Evolutionary conservation across 495 filamentous ascomycete genomes (phyloP).

Genomic region (Mytilinidion resinicola): DNA sequence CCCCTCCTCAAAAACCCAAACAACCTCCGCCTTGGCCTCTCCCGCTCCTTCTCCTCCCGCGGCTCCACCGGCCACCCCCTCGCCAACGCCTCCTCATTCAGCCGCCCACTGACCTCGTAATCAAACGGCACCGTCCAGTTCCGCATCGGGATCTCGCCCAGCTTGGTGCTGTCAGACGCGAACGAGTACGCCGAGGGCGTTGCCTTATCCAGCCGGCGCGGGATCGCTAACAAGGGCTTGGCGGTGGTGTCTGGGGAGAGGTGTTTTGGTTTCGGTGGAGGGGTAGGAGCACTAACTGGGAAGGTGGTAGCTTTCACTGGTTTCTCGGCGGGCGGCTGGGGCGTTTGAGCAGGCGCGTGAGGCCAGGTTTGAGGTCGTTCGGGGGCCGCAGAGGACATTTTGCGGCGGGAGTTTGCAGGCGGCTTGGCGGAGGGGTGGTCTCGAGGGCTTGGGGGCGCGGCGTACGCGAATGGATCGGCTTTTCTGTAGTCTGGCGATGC

Average conservation of each 20-base stretch:
- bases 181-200: slow-evolving; percentile 33
- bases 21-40: slow-evolving; percentile 21
- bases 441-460: background rate
- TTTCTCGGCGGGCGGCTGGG: background rate
- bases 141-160: slow-evolving; percentile 40
- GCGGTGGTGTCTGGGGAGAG: background rate
- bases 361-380: slow-evolving; percentile 24
- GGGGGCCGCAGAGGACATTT: slow-evolving; percentile 7
- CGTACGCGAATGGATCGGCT: slow-evolving; percentile 9
- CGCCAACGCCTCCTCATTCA: slow-evolving; percentile 31
- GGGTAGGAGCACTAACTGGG: background rate
- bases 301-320: background rate
- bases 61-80: slow-evolving; percentile 17
- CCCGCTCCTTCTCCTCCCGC: slow-evolving; percentile 6
- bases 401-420: background rate
- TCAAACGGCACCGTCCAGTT: slow-evolving; percentile 35
- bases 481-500: slow-evolving; percentile 16
- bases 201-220: slow-evolving; percentile 21
- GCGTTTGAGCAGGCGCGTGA: background rate
- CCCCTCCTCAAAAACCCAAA: slow-evolving; percentile 23
- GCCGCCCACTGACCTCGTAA: slow-evolving; percentile 30
- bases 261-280: slow-evolving; percentile 4
- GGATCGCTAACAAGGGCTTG: background rate
- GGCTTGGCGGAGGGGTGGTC: background rate
- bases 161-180: slow-evolving; percentile 37